Base-by-base conservation (phyloP, 2,329 filamentous ascomycete genomes). In the Metarhizium album region DNA sequence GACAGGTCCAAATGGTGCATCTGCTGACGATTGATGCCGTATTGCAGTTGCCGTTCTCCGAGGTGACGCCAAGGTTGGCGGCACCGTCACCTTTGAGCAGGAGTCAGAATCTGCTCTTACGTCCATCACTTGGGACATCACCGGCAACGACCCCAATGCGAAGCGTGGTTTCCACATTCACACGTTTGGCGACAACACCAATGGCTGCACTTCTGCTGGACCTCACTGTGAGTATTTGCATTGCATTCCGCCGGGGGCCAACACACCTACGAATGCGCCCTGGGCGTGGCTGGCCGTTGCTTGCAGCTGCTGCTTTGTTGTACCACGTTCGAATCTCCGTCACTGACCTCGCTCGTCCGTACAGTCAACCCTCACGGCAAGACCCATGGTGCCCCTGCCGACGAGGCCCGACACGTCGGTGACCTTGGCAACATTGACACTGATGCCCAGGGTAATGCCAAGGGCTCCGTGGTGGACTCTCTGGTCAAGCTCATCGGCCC, bases 161-260 rank as follows among this genome's bases (percentile, higher is more conserved):
- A 82, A 95, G 83, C 91, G 93, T 74, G 93, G 89, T 73, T 90
- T 97, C 81, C 93, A 98, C 80, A 84, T 98, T 67, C 93, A 98
- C 79, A 88, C 93, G 72, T 98, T 95, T 67, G 93, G 93, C 70
- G 93, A 97, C 82, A 97, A 97, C 82, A 97, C 93, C 80, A 98
- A 98, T 76, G 93, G 93, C 72, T 98, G 93, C 87, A 97, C 91
- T 60, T 95, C 87, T 60, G 93, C 93, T 60, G 93, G 93, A 50
- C 91, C 93, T 73, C 93, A 98, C 79, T 98, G 90, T 95, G 77
- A 69, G 87, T 74, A 35, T 2, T 24, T 9, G 8, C 5, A 22
- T 42, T 42, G n/a, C 4, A 18, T 42, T 38, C 7, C 35, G 37
- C 8, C 37, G 6, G 20, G 7, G 6, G 27, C 6, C 27, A 29